phyloP scores from a whole-genome alignment of 1,284 basidiomycete genomes.

The Ceratobasidium sp. region DNA sequence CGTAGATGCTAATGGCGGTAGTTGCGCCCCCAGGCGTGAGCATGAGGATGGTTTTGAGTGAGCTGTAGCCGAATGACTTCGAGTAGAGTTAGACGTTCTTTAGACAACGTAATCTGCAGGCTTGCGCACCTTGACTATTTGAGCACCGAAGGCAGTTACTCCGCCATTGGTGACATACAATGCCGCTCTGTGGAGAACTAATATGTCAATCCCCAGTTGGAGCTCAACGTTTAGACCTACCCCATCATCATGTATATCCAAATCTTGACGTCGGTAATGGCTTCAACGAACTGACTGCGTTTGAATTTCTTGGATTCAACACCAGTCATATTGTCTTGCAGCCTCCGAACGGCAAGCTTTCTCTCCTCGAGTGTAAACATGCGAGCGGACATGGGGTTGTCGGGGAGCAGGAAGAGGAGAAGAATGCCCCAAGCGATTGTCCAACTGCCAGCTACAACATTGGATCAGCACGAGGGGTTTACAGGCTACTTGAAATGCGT shows the following conservation, averaged over 20 bases:
- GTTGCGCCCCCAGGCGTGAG: constrained; percentile 58
- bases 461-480: neutral
- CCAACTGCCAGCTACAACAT: constrained; percentile 54
- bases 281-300: constrained; percentile 57
- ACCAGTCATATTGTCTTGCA: constrained; percentile 54
- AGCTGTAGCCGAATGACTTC: constrained; percentile 58
- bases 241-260: constrained; percentile 59
- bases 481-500: neutral
- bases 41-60: constrained; percentile 58
- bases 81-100: neutral
- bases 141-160: constrained; percentile 60
- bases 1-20: constrained; percentile 58
- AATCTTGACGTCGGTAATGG: constrained; percentile 58
- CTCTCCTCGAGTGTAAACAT: constrained; percentile 56
- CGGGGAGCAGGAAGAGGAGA: constrained; percentile 58
- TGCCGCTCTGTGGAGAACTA: constrained; percentile 47
- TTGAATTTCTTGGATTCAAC: constrained; percentile 54
- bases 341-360: constrained; percentile 54
- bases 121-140: constrained; percentile 56
- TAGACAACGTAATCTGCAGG: neutral
- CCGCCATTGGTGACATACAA: constrained; percentile 57
- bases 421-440: constrained; percentile 60
- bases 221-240: neutral
- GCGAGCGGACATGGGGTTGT: constrained; percentile 56
- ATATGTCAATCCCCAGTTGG: neutral